Conservation (phyloP, 352 stramenopile species). For the Pythium biforme region DNA sequence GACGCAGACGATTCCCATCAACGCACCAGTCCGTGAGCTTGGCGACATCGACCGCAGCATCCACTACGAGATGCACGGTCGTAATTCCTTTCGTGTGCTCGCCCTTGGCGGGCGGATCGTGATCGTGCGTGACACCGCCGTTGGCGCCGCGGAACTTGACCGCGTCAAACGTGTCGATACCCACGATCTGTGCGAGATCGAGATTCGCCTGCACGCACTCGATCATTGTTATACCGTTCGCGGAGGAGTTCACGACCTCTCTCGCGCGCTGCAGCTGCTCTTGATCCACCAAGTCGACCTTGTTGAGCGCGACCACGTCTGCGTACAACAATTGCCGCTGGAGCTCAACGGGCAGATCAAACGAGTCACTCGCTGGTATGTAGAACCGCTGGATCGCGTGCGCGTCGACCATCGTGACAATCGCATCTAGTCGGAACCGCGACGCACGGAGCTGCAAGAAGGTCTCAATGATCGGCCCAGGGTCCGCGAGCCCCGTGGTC, state of each 20-base stretch:
- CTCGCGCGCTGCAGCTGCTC: constrained; percentile 36
- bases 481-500: constrained; percentile 96
- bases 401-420: constrained; percentile 95
- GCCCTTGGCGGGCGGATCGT: constrained; percentile 7
- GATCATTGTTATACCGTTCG: constrained; percentile 47
- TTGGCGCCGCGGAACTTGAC: constrained; percentile 43
- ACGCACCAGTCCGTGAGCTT: constrained; percentile 57
- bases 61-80: constrained; percentile 56
- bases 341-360: constrained; percentile 55
- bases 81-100: constrained; percentile 53
- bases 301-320: constrained; percentile 73
- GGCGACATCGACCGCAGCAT: constrained; percentile 43
- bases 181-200: constrained; percentile 49
- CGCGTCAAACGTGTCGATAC: constrained; percentile 73
- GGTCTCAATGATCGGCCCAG: constrained; percentile 96
- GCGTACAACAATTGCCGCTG: constrained; percentile 67
- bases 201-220: constrained; percentile 54
- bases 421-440: constrained; percentile 93
- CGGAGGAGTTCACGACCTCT: constrained; percentile 36
- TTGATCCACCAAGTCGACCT: constrained; percentile 53
- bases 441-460: constrained; percentile 91
- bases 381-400: constrained; percentile 58
- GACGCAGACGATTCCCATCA: no score
- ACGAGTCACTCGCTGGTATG: constrained; percentile 19
- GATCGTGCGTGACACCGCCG: constrained; percentile 3